phyloP scores from a whole-genome alignment of 106 monocot genomes.

The Dioscorea dumetorum region DNA sequence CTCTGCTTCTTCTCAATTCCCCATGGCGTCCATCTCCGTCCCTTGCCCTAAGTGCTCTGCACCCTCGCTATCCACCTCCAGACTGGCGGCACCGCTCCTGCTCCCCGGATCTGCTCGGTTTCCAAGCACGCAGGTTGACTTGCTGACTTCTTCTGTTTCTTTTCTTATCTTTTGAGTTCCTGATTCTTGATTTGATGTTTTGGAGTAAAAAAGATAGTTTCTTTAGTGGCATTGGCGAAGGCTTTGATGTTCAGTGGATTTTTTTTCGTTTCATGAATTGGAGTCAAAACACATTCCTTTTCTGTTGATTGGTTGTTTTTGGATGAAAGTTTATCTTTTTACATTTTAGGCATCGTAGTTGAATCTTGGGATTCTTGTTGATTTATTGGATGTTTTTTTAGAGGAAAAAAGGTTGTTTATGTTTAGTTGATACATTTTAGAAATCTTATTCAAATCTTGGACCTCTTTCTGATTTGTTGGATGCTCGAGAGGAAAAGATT shows the following conservation, averaged over 20 bases:
- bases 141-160: not conserved
- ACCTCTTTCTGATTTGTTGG: too few relatives aligned
- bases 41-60: conserved; percentile 33
- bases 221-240: not conserved
- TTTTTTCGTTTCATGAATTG: not conserved
- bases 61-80: not conserved
- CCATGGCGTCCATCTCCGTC: conserved; percentile 24
- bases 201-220: not conserved
- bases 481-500: too few relatives aligned
- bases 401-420: too few relatives aligned
- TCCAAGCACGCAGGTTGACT: conserved; percentile 3
- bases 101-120: conserved; percentile 14
- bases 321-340: too few relatives aligned
- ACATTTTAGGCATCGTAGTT: too few relatives aligned
- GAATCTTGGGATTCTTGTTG: too few relatives aligned
- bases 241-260: not conserved
- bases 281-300: not conserved
- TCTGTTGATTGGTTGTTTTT: too few relatives aligned
- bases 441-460: too few relatives aligned
- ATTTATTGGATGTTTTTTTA: too few relatives aligned
- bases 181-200: not conserved
- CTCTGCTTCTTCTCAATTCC: not conserved
- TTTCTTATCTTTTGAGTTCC: not conserved
- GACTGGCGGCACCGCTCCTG: not conserved
- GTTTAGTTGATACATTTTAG: too few relatives aligned